phyloP scores from a whole-genome alignment of 2,329 filamentous ascomycete species.

The Curvularia spicifera region DNA sequence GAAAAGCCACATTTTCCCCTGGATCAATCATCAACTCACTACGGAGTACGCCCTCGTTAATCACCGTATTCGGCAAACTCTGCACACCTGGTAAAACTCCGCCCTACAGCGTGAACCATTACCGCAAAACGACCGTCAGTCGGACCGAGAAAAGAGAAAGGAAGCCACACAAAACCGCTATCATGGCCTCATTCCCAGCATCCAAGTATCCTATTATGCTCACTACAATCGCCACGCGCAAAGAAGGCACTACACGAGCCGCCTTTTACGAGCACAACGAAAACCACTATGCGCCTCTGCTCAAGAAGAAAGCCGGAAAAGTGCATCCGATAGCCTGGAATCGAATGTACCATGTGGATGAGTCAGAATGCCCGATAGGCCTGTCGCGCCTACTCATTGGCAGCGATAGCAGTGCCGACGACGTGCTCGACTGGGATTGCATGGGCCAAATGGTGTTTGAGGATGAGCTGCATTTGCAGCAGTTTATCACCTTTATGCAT shows the following conservation, averaged over 20 bases:
- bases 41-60: background rate
- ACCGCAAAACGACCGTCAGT: background rate
- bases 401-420: slow-evolving; percentile 8
- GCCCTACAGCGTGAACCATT: background rate
- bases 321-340: slow-evolving; percentile 28
- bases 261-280: slow-evolving; percentile 27
- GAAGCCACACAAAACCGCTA: background rate
- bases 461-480: slow-evolving; percentile 29
- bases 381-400: slow-evolving; percentile 20
- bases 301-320: slow-evolving; percentile 22
- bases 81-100: too few relatives aligned
- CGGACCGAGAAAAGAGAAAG: background rate
- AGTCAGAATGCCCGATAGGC: slow-evolving; percentile 20
- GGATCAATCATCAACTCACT: background rate
- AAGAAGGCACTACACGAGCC: slow-evolving; percentile 21
- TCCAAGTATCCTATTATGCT: slow-evolving; percentile 25
- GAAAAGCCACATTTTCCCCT: background rate
- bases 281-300: slow-evolving; percentile 15
- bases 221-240: slow-evolving; percentile 22
- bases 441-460: slow-evolving; percentile 28
- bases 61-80: too few relatives aligned
- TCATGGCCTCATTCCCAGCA: slow-evolving; percentile 19
- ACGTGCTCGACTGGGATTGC: slow-evolving; percentile 29
- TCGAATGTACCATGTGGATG: slow-evolving; percentile 24
- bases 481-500: slow-evolving; percentile 31